Base-by-base conservation (phyloP, 2,329 filamentous ascomycete genomes). In the Bertia moriformis region DNA sequence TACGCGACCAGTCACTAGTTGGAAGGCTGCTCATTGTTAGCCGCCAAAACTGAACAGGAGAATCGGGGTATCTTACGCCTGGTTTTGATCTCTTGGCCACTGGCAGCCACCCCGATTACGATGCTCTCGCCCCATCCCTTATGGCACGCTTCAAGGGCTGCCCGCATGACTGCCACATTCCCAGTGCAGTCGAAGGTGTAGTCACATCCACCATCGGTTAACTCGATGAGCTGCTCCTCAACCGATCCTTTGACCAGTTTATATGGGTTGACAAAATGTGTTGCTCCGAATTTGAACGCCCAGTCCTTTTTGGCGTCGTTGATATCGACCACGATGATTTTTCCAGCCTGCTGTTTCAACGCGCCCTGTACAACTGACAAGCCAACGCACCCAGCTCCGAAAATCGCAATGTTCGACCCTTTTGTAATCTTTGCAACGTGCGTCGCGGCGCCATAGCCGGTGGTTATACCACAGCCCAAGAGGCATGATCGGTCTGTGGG, bases 91-190 rank as follows among this genome's bases (percentile, higher is more conserved):
- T 83, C 78, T 59, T 83, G 78, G 37, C 78, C 78, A 39, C 78
- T 78, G 49, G 78, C 78, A 44, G 79, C 79, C 48, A 85, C 80
- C 57, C 79, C 79, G 53, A 85, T 85, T 51, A 85, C 66, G 52
- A 85, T 82, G 50, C 72, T 78, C 63, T 83, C 72, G 48, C 79
- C 79, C 79, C 79, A 85, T 15, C 79, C 79, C 66, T 85, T 85
- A 62, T 85, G 80, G 62, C 79, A 85, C 27, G 79, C 79, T 61
- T 84, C 78, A 40, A 84, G 66, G 27, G 79, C 79, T 39, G 73
- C 73, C 44, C 79, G 64, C 79, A 85, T 85, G 20, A 85, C 79
- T 42, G 73, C 69, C 27, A 84, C 79, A 51, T 83, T 83, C 39
- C 79, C 79, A 4, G 79, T 85, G 84, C 73, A 83, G 83, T 55